Base-by-base conservation (phyloP, 352 stramenopile species). In the Thalassiosira livingstoniorum region DNA sequence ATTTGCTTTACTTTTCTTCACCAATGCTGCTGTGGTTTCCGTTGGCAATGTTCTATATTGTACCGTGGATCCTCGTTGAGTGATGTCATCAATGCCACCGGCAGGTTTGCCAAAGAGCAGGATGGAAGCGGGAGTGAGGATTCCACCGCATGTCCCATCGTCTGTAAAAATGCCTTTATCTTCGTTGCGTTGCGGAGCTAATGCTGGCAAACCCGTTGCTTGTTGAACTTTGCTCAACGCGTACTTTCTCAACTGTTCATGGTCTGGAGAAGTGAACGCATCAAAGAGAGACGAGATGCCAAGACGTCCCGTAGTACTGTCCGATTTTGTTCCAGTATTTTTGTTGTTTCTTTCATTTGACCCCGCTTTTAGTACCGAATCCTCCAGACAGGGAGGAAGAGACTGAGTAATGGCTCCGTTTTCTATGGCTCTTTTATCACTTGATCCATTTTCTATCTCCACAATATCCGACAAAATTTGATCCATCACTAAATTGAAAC, bases 401-500 rank as follows among this genome's bases (percentile, higher is more conserved):
- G 54, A 32, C 42, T 77, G 57, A 47, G n/a, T n/a, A 11, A 73
- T 27, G 1, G 70, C 55, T 35, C 43, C 39, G 10, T 43, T 2
- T 43, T 61, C 11, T 69, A 75, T 21, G 18, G 1, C 1, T 23
- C 27, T 32, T 29, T 64, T 34, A 32, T 34, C 66, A 62, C 18
- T 54, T 5, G 18, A 11, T 1, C 7, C 43, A 23, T 21, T 35
- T 54, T 75, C 68, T 10, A 77, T 45, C 10, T 77, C 57, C 11
- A 34, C 68, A 29, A 68, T 25, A 65, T 75, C 60, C 35, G 66
- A 68, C 4, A 85, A 27, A 42, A 81, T 53, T 29, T 67, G 64
- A 69, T 63, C 60, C 5, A 86, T 64, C 23, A 72, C 37, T 21
- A 57, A 51, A 60, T 80, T 81, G 51, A 75, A 43, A 31, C 45